Evolutionary conservation across 1,139 yeast genomes (phyloP).

Genomic region (Chernovozyma aurita): DNA sequence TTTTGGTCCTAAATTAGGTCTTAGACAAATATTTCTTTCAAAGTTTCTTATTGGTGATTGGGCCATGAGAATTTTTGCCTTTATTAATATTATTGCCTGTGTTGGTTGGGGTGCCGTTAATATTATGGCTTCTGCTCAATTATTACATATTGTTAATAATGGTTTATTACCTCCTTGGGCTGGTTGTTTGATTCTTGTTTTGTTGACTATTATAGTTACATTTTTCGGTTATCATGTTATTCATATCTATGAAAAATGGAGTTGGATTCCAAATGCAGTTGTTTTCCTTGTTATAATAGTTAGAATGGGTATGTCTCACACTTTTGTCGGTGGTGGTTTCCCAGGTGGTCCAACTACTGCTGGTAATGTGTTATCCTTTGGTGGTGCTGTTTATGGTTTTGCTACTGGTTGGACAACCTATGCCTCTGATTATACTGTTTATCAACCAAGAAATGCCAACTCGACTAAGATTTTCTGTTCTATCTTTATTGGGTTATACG

Average conservation of each 20-base stretch:
- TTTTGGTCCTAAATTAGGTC: conserved; percentile 81
- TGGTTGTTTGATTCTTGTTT: conserved; percentile 70
- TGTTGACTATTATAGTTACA: conserved; percentile 70
- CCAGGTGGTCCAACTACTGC: conserved; percentile 59
- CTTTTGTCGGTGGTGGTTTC: conserved; percentile 48
- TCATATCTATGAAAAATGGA: conserved; percentile 77
- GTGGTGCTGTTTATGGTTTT: conserved; percentile 81
- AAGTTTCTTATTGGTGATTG: conserved; percentile 73
- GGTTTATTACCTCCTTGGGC: conserved; percentile 84
- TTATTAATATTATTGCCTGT: conserved; percentile 79
- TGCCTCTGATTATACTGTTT: conserved; percentile 89
- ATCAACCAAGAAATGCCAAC: conserved; percentile 64
- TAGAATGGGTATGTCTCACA: conserved; percentile 62
- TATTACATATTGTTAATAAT: conserved; percentile 71
- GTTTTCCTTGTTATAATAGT: conserved; percentile 76
- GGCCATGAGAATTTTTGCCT: conserved; percentile 72
- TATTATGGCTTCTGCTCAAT: conserved; percentile 84
- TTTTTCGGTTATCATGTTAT: conserved; percentile 83
- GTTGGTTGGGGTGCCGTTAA: conserved; percentile 96
- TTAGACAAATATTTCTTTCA: conserved; percentile 83
- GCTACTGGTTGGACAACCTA: conserved; percentile 96
- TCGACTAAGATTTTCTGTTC: conserved; percentile 57
- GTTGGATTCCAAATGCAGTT: conserved; percentile 80
- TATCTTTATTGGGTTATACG: conserved; percentile 56
- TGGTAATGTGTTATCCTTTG: conserved; percentile 76